Evolutionary conservation across 306 rosid species (phyloP), one percentile per base, ranked within the genome.

Genomic region (Dryas alaskensis): DNA sequence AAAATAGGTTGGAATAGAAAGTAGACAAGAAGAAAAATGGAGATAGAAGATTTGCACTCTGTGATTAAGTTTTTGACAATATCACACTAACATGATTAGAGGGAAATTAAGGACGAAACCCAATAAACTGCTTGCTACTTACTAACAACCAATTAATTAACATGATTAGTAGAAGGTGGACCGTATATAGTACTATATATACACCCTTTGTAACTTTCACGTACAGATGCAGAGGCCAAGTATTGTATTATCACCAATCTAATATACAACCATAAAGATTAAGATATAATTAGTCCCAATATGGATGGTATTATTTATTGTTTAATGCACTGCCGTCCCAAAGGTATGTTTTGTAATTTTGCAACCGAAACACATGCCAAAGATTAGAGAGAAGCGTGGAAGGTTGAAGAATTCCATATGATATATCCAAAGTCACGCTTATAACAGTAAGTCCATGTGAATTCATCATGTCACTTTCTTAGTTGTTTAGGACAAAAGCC

Each of bases 371-470:
- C 42, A 25, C 12, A 50, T 44, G 65, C 19, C 8, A 44, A 6
- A 54, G 55, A 40, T 72, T 47, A 78, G n/a, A 63, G 27, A 47
- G 19, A 42, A 27, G 9, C n/a, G 2, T 6, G 31, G 55, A 7
- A 14, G 50, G 25, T 17, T 60, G 60, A n/a, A 76, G 13, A 59
- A 61, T 62, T 77, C 27, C 0, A 45, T 40, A 12, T 22, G 27
- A 8, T 31, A 45, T 16, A 40, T 5, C 43, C 46, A 16, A 13
- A 8, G 51, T 63, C 72, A 62, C n/a, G 58, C 65, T 51, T 45
- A 17, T n/a, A n/a, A 52, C 51, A 77, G 76, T 77, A 12, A 14
- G 4, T 58, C 8, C 80, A 22, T 53, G 76, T 61, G 81, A 70
- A 25, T 27, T 27, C 4, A 22, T 19, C 40, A 44, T 37, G 67